These are phyloP conservation scores for Lineolata rhizophorae DNA, from an alignment of 495 filamentous ascomycete genomes.

Conservation along the genomic window DNA sequence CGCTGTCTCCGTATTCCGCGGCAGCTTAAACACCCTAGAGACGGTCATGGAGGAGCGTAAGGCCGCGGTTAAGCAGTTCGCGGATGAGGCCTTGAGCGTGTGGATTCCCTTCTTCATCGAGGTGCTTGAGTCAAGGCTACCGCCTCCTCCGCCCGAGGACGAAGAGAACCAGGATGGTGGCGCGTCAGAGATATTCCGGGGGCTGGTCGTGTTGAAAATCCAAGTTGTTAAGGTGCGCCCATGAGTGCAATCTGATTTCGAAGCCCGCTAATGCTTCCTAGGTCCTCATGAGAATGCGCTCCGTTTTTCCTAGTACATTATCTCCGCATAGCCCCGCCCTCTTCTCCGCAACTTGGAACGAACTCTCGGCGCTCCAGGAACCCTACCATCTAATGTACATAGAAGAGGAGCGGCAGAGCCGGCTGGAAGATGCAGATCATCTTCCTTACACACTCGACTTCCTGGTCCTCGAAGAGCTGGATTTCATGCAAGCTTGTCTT, in stretches of 20 bases:
- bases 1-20: constrained; percentile 69
- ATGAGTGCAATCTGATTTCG: not conserved
- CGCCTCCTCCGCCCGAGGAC: constrained; percentile 33
- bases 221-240: constrained; percentile 54
- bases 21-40: constrained; percentile 84
- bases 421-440: constrained; percentile 72
- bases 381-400: constrained; percentile 68
- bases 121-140: constrained; percentile 47
- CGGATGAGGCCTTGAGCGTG: constrained; percentile 53
- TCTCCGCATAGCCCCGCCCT: constrained; percentile 53
- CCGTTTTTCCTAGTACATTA: constrained; percentile 61
- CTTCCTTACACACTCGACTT: constrained; percentile 94
- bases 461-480: constrained; percentile 75
- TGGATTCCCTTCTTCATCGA: constrained; percentile 80
- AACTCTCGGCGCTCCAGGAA: constrained; percentile 46
- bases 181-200: constrained; percentile 32
- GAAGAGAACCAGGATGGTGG: constrained; percentile 29
- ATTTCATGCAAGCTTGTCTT: constrained; percentile 74
- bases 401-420: constrained; percentile 59
- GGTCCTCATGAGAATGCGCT: constrained; percentile 76
- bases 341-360: constrained; percentile 73
- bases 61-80: constrained; percentile 63
- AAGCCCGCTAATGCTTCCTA: constrained; percentile 13
- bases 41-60: constrained; percentile 87
- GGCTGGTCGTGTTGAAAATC: constrained; percentile 64